phyloP scores from a whole-genome alignment of 257 asterid genomes.

The Thymus mandschuricus region DNA sequence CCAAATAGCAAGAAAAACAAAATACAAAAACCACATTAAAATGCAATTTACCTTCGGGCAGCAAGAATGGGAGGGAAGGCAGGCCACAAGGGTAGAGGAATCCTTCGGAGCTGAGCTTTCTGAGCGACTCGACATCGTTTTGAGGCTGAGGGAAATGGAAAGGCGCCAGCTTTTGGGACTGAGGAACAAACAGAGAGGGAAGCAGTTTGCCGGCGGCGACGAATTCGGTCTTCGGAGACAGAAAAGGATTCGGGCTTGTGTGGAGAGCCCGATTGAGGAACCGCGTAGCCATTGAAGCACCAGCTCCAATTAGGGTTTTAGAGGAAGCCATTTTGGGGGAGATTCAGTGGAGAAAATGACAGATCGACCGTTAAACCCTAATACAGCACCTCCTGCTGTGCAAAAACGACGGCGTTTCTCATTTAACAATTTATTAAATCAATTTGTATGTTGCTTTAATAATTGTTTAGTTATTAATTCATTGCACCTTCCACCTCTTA shows the following conservation, averaged over 20 bases:
- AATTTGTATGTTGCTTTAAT: too few relatives aligned
- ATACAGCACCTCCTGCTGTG: too few relatives aligned
- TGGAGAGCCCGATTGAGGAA: slow-evolving; percentile 40
- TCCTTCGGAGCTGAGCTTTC: slow-evolving; percentile 54
- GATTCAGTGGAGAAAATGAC: slow-evolving; percentile 15
- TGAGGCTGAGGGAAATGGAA: slow-evolving; percentile 44
- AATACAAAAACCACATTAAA: too few relatives aligned
- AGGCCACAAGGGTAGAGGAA: slow-evolving; percentile 78
- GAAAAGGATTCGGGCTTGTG: slow-evolving; percentile 33
- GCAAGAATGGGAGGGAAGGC: slow-evolving; percentile 77
- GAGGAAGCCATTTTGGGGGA: slow-evolving; percentile 57
- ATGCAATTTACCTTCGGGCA: slow-evolving; percentile 71
- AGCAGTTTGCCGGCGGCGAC: slow-evolving; percentile 44
- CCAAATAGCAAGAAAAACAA: too few relatives aligned
- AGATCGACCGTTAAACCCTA: slow-evolving; percentile 32
- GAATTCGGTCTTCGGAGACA: slow-evolving; percentile 37
- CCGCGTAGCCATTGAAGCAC: slow-evolving; percentile 61
- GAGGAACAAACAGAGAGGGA: slow-evolving; percentile 51
- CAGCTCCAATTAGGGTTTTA: slow-evolving; percentile 70
- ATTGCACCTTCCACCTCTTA: too few relatives aligned
- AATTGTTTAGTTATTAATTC: too few relatives aligned
- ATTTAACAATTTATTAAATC: too few relatives aligned
- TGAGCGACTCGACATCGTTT: slow-evolving; percentile 40
- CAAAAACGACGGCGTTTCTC: too few relatives aligned
- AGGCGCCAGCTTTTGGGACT: slow-evolving; percentile 40